Conservation (phyloP, 768 basidiomycete genomes). For the Bullera alba region DNA sequence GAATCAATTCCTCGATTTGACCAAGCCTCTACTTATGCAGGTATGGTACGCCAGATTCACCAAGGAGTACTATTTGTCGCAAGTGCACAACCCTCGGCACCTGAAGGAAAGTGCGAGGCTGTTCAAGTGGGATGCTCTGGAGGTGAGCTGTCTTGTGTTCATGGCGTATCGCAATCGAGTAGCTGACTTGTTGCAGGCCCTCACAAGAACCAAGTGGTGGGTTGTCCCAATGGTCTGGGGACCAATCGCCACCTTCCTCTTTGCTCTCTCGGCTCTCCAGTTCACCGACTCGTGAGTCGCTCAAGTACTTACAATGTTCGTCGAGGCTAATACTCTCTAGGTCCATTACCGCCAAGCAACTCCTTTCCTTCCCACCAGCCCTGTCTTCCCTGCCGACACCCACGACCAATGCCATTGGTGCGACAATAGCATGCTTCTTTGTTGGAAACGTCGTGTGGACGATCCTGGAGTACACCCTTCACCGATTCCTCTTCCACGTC, state of each 20-base stretch:
- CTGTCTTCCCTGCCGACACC: conserved; percentile 51
- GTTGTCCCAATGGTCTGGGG: conserved; percentile 87
- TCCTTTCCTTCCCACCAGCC: conserved; percentile 38
- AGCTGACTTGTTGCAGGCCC: conserved; percentile 50
- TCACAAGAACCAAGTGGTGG: conserved; percentile 86
- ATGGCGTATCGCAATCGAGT: not conserved
- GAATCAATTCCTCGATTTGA: conserved; percentile 85
- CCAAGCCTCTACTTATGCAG: conserved; percentile 72
- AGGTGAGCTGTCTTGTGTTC: conserved; percentile 51
- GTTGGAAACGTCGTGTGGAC: conserved; percentile 90
- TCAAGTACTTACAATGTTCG: not conserved
- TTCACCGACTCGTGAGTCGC: conserved; percentile 52
- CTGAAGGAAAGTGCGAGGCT: conserved; percentile 73
- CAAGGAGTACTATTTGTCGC: conserved; percentile 90
- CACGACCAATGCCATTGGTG: conserved; percentile 50
- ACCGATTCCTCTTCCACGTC: conserved; percentile 96
- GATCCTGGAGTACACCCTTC: conserved; percentile 80
- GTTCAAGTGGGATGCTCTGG: conserved; percentile 73
- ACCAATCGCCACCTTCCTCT: conserved; percentile 74
- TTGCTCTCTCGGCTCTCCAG: conserved; percentile 65
- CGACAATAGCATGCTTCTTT: conserved; percentile 65
- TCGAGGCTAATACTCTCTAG: conserved; percentile 15
- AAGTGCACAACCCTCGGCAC: conserved; percentile 94
- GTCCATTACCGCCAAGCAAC: conserved; percentile 25
- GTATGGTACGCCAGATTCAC: conserved; percentile 66